Conservation (phyloP, 2,329 filamentous ascomycete species). For the Trematosphaeria pertusa region DNA sequence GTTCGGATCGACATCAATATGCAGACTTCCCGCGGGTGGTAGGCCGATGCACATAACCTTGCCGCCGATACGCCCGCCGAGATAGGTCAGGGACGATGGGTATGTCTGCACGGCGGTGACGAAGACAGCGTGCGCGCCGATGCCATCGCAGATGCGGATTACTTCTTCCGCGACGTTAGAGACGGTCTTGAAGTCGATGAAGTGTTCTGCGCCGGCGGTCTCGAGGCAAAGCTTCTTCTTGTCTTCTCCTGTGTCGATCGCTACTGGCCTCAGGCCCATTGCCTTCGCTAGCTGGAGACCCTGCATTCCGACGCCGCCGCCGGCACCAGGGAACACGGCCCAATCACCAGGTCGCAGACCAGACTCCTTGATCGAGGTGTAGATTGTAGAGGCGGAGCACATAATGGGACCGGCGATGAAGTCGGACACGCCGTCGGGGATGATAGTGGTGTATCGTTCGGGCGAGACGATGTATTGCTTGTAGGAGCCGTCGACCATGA, state of each 20-base stretch:
- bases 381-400: constrained; percentile 66
- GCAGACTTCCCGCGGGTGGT: constrained; percentile 38
- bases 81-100: constrained; percentile 32
- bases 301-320: constrained; percentile 64
- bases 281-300: constrained; percentile 58
- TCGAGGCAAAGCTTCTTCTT: constrained; percentile 45
- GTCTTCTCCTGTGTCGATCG: constrained; percentile 45
- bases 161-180: constrained; percentile 43
- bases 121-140: constrained; percentile 49
- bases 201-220: constrained; percentile 43
- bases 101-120: constrained; percentile 47
- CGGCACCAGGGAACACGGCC: constrained; percentile 55
- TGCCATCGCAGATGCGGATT: constrained; percentile 41
- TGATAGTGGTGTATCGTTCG: constrained; percentile 61
- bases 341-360: constrained; percentile 58
- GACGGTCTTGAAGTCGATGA: constrained; percentile 47
- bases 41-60: constrained; percentile 62
- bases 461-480: constrained; percentile 66
- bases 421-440: constrained; percentile 63
- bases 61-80: constrained; percentile 57
- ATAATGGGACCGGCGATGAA: constrained; percentile 67
- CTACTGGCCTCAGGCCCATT: constrained; percentile 47
- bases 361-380: constrained; percentile 61
- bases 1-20: constrained; percentile 44
- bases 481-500: constrained; percentile 57